Base-by-base conservation (phyloP, 352 stramenopile species). In the Phytophthora pisi region DNA sequence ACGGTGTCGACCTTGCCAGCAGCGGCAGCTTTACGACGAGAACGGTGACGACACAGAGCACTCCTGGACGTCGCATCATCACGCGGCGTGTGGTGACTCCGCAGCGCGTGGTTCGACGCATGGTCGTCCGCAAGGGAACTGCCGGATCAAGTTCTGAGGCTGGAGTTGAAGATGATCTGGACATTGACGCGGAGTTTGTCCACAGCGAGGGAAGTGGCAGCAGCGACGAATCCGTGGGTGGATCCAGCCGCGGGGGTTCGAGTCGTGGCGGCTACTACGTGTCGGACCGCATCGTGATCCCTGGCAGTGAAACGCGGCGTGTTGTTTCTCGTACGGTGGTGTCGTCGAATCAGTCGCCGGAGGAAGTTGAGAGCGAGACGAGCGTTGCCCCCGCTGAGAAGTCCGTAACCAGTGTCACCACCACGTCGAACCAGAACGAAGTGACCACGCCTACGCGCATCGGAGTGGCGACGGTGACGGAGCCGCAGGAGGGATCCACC, bases 61-160 rank as follows among this genome's bases (percentile, higher is more conserved):
- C 51, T 15, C 28, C 51, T 10, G 57, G 51, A 46, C 61, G 58
- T 23, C 56, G 66, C 8, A 49, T 74, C 3, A 61, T 68, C 20
- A 79, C 67, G 30, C 71, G 67, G 42, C 66, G 63, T 4, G 72
- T 76, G 4, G 72, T 78, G 16, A 74, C 67, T 20, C 67, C 66
- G 4, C 62, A 72, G 31, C 68, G 63, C 36, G 47, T 79, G 0
- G 57, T 74, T 55, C 63, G 55, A 45, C 72, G 67, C 15, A 70
- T 66, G 50, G 46, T 71, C 6, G 50, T 64, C 42, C 57, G 52
- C 16, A 78, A 68, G 23, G 62, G 47, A 36, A 56, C 18, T 36
- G 30, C 57, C 1, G 43, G 34, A 0, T 70, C 63, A 3, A 45
- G 51, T 15, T 3, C 24, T 4, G 64, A 66, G 55, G 61, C 43